A percentile compares a stretch with the other conserved stretches of the same genome.
These are phyloP conservation scores for Mesembryanthemum crystallinum DNA, from an alignment of 148 eudicot genomes.

Conservation along the genomic window DNA sequence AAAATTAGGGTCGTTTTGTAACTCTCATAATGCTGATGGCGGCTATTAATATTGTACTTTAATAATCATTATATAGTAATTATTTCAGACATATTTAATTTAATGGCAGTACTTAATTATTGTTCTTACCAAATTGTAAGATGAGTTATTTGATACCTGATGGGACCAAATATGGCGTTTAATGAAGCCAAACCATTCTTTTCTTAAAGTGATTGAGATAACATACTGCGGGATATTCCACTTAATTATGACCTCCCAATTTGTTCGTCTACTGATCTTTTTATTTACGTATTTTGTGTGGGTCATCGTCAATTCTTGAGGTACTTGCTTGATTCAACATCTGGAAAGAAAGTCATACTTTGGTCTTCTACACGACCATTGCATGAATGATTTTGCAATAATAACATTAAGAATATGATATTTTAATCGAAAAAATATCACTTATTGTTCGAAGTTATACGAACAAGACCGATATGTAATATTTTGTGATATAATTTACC, in stretches of 20 bases:
- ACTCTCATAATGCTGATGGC: no score
- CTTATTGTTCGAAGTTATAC: no score
- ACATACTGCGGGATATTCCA: background rate
- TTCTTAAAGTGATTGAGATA: background rate
- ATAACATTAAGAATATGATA: no score
- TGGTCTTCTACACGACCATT: no score
- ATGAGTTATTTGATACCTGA: background rate
- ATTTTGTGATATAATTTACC: no score
- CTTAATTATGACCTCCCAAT: background rate
- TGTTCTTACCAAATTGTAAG: background rate
- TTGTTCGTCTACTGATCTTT: background rate
- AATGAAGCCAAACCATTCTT: constrained; percentile 11
- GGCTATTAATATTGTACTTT: no score
- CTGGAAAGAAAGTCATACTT: background rate
- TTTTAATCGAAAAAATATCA: no score
- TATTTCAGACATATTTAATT: no score
- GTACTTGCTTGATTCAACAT: background rate
- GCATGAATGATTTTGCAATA: no score
- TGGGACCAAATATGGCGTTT: background rate
- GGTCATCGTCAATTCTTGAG: background rate
- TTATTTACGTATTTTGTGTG: background rate
- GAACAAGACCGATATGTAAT: no score
- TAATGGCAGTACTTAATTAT: background rate
- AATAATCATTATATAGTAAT: no score
- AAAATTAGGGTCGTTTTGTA: no score